These are phyloP conservation scores for Platanus orientalis DNA, from an alignment of 164 flowering plant genomes.

Conservation along the genomic window DNA sequence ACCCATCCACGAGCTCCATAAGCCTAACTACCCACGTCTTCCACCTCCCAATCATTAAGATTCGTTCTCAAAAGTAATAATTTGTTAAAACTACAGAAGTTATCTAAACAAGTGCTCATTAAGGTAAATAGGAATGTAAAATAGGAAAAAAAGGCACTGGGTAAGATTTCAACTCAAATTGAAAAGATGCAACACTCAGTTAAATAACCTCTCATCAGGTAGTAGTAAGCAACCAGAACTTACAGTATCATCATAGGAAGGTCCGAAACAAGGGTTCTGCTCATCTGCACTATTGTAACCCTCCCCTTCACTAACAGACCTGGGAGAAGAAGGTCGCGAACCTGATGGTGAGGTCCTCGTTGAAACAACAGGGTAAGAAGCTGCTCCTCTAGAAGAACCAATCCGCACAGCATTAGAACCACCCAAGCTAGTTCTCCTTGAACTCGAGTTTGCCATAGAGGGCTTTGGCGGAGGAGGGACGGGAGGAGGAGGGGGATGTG, in stretches of 20 bases:
- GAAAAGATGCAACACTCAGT: too few relatives aligned
- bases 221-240: constrained; percentile 18
- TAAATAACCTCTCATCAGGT: neutral
- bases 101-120: too few relatives aligned
- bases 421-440: constrained; percentile 44
- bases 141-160: too few relatives aligned
- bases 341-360: constrained; percentile 64
- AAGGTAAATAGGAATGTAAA: too few relatives aligned
- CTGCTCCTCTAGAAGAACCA: constrained; percentile 69
- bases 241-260: constrained; percentile 80
- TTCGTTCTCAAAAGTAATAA: too few relatives aligned
- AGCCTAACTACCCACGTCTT: too few relatives aligned
- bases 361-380: constrained; percentile 64
- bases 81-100: too few relatives aligned
- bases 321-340: constrained; percentile 90
- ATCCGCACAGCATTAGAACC: constrained; percentile 39
- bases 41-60: too few relatives aligned
- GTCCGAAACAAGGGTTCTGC: constrained; percentile 63
- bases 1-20: too few relatives aligned
- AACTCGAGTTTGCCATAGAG: constrained; percentile 30
- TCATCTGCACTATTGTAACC: constrained; percentile 99
- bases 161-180: neutral
- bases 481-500: constrained; percentile 92
- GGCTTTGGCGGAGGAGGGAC: constrained; percentile 89
- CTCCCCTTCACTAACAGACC: constrained; percentile 77